A percentile compares a stretch with the other conserved stretches of the same genome.
These are phyloP conservation scores for Entomophthora muscae DNA, from an alignment of 371 early-diverging fungal genomes.

Conservation along the genomic window DNA sequence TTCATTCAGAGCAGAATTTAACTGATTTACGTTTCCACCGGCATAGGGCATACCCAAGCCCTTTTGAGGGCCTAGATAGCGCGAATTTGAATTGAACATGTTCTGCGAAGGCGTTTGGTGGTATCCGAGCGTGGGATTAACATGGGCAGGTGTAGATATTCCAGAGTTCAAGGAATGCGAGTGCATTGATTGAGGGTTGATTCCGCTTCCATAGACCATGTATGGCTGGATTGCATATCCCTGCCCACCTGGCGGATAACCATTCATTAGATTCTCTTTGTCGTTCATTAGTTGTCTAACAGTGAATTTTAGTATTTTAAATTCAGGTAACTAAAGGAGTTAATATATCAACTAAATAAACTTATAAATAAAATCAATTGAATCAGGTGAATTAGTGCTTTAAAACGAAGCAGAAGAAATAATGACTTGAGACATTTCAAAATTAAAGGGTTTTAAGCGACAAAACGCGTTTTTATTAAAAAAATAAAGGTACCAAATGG, in stretches of 20 bases:
- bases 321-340: no score
- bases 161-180: background rate
- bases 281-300: background rate
- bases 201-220: slow-evolving; percentile 2
- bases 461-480: no score
- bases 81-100: background rate
- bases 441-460: no score
- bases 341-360: no score
- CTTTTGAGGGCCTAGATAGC: slow-evolving; percentile 1
- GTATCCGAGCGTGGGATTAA: background rate
- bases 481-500: no score
- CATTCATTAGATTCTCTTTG: slow-evolving; percentile 9
- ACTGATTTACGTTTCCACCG: background rate
- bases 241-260: slow-evolving; percentile 6
- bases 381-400: no score
- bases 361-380: no score
- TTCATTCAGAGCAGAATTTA: slow-evolving; percentile 6
- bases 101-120: background rate
- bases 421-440: no score
- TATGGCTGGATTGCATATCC: slow-evolving; percentile 2
- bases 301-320: no score
- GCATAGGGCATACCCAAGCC: background rate
- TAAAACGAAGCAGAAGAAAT: no score
- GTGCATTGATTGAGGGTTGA: slow-evolving; percentile 2
- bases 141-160: background rate